These are phyloP conservation scores for Stagonosporopsis cucurbitacearum DNA, from an alignment of 2,329 filamentous ascomycete species.

Conservation along the genomic window DNA sequence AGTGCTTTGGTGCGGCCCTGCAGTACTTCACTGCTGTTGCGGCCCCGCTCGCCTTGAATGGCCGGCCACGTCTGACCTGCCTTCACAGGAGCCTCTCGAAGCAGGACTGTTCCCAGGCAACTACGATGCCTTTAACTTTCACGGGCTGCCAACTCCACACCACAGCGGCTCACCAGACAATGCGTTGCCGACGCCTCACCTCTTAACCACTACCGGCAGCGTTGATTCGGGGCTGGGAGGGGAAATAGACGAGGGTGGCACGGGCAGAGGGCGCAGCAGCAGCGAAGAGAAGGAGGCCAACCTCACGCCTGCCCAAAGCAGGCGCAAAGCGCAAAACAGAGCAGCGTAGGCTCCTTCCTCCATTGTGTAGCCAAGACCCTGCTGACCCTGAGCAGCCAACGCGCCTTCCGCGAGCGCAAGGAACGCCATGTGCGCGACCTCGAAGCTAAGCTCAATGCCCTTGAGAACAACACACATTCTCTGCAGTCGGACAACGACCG, in stretches of 20 bases:
- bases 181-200: constrained; percentile 30
- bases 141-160: constrained; percentile 35
- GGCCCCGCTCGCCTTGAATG: constrained; percentile 18
- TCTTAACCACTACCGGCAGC: constrained; percentile 45
- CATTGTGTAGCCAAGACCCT: constrained; percentile 1
- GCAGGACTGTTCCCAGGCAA: constrained; percentile 39
- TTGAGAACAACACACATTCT: constrained; percentile 75
- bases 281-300: constrained; percentile 55
- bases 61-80: constrained; percentile 29
- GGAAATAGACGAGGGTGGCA: constrained; percentile 47
- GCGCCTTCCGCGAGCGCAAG: constrained; percentile 94
- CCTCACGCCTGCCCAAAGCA: constrained; percentile 58
- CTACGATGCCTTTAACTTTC: constrained; percentile 42
- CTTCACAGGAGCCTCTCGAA: constrained; percentile 53
- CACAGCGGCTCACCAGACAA: constrained; percentile 44
- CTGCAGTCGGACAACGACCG: constrained; percentile 85
- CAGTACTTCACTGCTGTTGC: not conserved
- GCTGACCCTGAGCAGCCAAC: constrained; percentile 68
- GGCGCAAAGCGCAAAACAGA: constrained; percentile 73
- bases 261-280: constrained; percentile 49
- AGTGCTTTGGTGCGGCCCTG: constrained; percentile 23
- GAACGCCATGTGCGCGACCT: constrained; percentile 93
- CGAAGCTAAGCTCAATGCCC: constrained; percentile 78
- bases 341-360: constrained; percentile 65
- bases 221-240: constrained; percentile 53